A percentile compares a stretch with the other conserved stretches of the same genome.
Evolutionary conservation across 139 green algal genomes (phyloP).

Genomic region (Trebouxia sp.): DNA sequence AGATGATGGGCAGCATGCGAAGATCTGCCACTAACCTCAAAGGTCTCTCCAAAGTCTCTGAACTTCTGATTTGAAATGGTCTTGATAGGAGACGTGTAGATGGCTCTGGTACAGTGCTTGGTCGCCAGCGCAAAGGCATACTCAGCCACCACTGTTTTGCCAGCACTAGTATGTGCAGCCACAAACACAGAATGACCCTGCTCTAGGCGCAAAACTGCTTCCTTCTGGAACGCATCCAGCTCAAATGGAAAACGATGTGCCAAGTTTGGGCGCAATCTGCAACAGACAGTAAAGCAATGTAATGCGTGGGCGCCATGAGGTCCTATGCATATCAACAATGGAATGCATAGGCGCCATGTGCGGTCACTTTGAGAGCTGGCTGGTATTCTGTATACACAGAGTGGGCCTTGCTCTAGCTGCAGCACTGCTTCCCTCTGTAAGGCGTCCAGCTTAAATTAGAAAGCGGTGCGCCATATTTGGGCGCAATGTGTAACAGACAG

Average conservation of each 20-base stretch:
- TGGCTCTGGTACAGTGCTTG: slow-evolving; percentile 74
- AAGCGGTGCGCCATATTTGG: too few species aligned
- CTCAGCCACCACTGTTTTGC: slow-evolving; percentile 97
- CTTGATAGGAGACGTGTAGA: slow-evolving; percentile 98
- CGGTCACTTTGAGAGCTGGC: not conserved
- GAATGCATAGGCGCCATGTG: too few species aligned
- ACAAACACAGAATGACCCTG: slow-evolving; percentile 85
- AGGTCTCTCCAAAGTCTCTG: slow-evolving; percentile 80
- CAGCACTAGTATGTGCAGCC: slow-evolving; percentile 90
- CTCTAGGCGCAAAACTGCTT: slow-evolving; percentile 80
- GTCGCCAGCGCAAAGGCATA: slow-evolving; percentile 94
- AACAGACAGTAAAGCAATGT: too few species aligned
- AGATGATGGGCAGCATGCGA: not conserved
- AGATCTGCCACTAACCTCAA: slow-evolving; percentile 55
- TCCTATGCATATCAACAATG: too few species aligned
- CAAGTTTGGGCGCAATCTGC: slow-evolving; percentile 33
- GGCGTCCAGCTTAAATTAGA: too few species aligned
- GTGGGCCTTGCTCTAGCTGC: slow-evolving; percentile 71
- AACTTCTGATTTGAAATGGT: slow-evolving; percentile 99
- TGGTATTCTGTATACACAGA: too few species aligned
- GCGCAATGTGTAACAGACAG: too few species aligned
- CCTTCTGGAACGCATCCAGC: slow-evolving; percentile 96
- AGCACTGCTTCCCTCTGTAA: slow-evolving; percentile 93
- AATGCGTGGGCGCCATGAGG: too few species aligned
- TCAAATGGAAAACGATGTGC: slow-evolving; percentile 79